Conservation (phyloP, 768 basidiomycete species). For the Kwoniella newhampshirensis region DNA sequence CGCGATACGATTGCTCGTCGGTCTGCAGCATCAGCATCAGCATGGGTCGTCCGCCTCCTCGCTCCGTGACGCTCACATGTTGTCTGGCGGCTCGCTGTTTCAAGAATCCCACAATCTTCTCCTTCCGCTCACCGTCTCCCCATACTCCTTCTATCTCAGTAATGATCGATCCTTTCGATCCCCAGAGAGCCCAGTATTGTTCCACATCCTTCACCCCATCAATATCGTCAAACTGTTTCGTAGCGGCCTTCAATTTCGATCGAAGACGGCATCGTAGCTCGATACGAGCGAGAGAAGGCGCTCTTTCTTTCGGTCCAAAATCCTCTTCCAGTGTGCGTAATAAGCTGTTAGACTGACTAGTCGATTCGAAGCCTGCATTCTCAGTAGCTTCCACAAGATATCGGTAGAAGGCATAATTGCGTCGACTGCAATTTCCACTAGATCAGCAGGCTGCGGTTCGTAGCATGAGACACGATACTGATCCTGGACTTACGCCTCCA, state of each 20-base stretch:
- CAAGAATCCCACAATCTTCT: conserved; percentile 4
- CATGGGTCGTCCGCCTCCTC: too few species aligned
- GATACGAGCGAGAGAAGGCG: conserved; percentile 41
- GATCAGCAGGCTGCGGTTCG: neutral
- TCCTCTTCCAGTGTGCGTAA: conserved; percentile 23
- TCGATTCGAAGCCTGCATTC: neutral
- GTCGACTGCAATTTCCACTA: conserved; percentile 18
- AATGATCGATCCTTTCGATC: conserved; percentile 37
- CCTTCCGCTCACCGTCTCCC: conserved; percentile 2
- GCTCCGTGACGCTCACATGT: conserved; percentile 32
- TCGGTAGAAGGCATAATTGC: conserved; percentile 40
- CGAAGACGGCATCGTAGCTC: conserved; percentile 30
- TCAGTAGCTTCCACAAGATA: conserved; percentile 21
- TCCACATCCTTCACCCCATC: conserved; percentile 19
- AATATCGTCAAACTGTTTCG: conserved; percentile 7
- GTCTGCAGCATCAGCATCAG: conserved; percentile 20
- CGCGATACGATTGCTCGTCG: conserved; percentile 22
- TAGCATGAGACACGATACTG: neutral
- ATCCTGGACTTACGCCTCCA: conserved; percentile 31
- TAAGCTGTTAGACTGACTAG: conserved; percentile 14
- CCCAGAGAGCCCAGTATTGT: conserved; percentile 41
- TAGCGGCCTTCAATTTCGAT: neutral
- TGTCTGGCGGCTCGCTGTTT: neutral
- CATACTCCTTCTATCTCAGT: conserved; percentile 33
- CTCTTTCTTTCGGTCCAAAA: conserved; percentile 43